These are phyloP conservation scores for Kokia cookei DNA, from an alignment of 441 rosid genomes.

Conservation along the genomic window DNA sequence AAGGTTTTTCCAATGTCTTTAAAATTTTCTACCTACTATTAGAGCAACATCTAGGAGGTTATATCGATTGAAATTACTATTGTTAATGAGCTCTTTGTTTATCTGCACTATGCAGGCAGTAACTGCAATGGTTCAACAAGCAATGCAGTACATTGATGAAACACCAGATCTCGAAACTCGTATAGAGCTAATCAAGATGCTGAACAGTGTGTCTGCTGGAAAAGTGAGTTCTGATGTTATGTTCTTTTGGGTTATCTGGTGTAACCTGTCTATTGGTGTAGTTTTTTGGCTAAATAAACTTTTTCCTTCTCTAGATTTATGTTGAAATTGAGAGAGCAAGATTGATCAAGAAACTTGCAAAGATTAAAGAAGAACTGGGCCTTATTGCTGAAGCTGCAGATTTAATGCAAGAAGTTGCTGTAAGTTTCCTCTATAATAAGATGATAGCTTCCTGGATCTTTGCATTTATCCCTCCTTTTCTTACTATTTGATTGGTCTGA, in stretches of 20 bases:
- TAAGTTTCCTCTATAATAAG: constrained; percentile 25
- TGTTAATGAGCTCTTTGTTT: not conserved
- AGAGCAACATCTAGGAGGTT: not conserved
- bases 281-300: not conserved
- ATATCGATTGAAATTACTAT: not conserved
- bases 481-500: constrained; percentile 12
- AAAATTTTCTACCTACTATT: not conserved
- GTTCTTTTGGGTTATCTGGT: not conserved
- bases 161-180: constrained; percentile 88
- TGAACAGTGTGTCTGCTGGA: constrained; percentile 87
- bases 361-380: constrained; percentile 94
- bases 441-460: not conserved
- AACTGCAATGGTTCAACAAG: constrained; percentile 97
- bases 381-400: constrained; percentile 96
- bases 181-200: constrained; percentile 79
- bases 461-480: not conserved
- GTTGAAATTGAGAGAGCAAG: constrained; percentile 97
- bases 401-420: constrained; percentile 99
- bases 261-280: not conserved
- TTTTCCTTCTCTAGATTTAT: constrained; percentile 50
- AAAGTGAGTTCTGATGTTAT: constrained; percentile 46
- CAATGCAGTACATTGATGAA: constrained; percentile 88
- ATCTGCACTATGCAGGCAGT: constrained; percentile 58
- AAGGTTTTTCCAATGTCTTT: not conserved
- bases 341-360: constrained; percentile 86